Base-by-base conservation (phyloP, 2,329 filamentous ascomycete genomes). In the Aschersonia sp. region DNA sequence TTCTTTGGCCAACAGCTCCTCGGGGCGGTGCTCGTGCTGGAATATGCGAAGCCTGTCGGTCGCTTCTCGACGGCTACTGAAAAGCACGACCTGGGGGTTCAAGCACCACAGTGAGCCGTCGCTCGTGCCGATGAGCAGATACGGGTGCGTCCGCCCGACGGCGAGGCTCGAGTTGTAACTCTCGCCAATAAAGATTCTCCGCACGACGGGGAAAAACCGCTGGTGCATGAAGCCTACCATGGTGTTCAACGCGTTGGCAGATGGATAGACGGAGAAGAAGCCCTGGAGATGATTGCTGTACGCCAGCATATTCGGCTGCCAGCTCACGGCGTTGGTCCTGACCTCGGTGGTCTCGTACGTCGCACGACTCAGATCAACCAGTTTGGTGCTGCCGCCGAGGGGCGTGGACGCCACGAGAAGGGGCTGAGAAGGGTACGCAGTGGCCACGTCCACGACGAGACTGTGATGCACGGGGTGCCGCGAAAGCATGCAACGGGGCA, bases 241-340 rank as follows among this genome's bases (percentile, higher is more conserved):
- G 2, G 71, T 72, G 55, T 73, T 77, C 20, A 72, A 65, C 12
- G 74, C 70, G 50, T 71, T 73, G 3, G 72, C 70, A 0, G 72
- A 73, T 2, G 76, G 74, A 55, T 72, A 72, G 29, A 71, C 60
- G 31, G 69, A 68, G 49, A 74, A 68, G 60, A 74, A 80, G 5
- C 75, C 75, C 47, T 75, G 66, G 43, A 80, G 61, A 51, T 75
- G 70, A 51, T 78, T 73, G 57, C 67, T 72, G 69, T 75, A 80
- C 28, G 66, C 63, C 12, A 80, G 63, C 41, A 78, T 61, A 51
- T 72, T 71, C 4, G 74, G 69, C 51, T 78, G 74, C 52, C 75
- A 72, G 50, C 64, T 67, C 45, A 78, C 68, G 20, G 69, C 65
- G 9, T 73, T 66, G 44, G 67, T 69, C 20, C 72, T 69, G 46